phyloP scores from a whole-genome alignment of 176 grass and related monocot species.

The Saccharum officinarum region DNA sequence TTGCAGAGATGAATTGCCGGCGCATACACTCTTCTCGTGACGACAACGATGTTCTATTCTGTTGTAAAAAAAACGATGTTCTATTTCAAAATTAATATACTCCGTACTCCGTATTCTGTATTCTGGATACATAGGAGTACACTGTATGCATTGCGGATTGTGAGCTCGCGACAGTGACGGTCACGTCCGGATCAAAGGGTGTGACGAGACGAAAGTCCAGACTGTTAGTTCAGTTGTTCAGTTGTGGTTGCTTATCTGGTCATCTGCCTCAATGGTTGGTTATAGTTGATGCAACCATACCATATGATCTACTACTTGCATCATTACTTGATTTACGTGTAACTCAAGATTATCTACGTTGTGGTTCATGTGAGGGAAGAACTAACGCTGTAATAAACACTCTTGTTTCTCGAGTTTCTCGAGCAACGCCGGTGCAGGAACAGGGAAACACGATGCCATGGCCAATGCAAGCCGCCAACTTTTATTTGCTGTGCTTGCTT shows the following conservation, averaged over 20 bases:
- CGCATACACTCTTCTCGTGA: not conserved
- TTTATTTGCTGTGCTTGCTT: not conserved
- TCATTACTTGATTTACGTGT: not conserved
- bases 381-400: not conserved
- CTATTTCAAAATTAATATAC: not conserved
- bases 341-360: not conserved
- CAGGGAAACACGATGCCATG: not conserved
- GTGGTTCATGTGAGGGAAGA: not conserved
- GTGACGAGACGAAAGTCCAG: not conserved
- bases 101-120: too few species aligned
- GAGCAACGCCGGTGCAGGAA: not conserved
- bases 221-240: not conserved
- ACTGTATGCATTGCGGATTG: not conserved
- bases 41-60: not conserved
- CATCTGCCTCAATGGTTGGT: conserved; percentile 20
- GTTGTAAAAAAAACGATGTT: not conserved
- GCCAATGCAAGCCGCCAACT: not conserved
- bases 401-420: not conserved
- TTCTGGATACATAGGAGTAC: too few species aligned
- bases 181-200: conserved; percentile 1
- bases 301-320: not conserved
- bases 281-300: conserved; percentile 37
- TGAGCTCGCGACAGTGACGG: conserved; percentile 13
- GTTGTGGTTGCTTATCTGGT: not conserved
- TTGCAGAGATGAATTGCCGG: conserved; percentile 5